Evolutionary conservation across 768 basidiomycete species (phyloP), one percentile per base, ranked within the genome.

Genomic region (Tricholoma sp.): DNA sequence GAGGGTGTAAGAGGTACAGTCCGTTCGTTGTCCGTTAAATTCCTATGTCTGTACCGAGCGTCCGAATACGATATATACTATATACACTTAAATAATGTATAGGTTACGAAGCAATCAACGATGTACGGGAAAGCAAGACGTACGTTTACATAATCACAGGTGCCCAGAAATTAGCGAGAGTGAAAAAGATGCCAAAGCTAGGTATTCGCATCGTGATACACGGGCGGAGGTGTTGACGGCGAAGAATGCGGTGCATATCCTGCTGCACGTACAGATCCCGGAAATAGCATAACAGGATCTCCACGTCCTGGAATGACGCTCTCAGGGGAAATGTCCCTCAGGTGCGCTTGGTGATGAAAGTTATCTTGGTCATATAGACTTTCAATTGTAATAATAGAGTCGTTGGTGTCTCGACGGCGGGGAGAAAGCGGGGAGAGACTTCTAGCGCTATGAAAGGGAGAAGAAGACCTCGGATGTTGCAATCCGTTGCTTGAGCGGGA

Each of bases 191-290:
- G 24, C 24, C 24, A 24, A 4, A 24, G 24, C 24, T 28, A 45
- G 12, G 29, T 29, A 29, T 7, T 3, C 13, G 4, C 15, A 12
- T 47, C 28, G 24, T 47, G 13, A 29, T 47, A 44, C 7, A 20
- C 6, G 28, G 45, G 24, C 6, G 45, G 8, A 1, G 41, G 41
- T n/a, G 41, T 7, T 18, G 41, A 24, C 12, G 5, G 20, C 4
- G 44, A 15, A 8, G 44, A 48, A 9, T 49, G 47, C 47, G 47
- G 47, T 10, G 52, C 39, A 6, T 73, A 71, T 9, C 72, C 74
- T 4, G 70, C 73, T 3, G 67, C 69, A 29, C 74, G 70, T 28
- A 73, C 73, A 11, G 74, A 60, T 2, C 66, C 66, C 4, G 76
- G 77, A 59, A 75, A 72, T 32, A 72, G 54, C 66, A 68, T 65